Percentiles rank a stretch among this genome's conserved stretches.
These are phyloP conservation scores for Aspergillus funiculosus DNA, from an alignment of 495 filamentous ascomycete genomes.

Conservation along the genomic window DNA sequence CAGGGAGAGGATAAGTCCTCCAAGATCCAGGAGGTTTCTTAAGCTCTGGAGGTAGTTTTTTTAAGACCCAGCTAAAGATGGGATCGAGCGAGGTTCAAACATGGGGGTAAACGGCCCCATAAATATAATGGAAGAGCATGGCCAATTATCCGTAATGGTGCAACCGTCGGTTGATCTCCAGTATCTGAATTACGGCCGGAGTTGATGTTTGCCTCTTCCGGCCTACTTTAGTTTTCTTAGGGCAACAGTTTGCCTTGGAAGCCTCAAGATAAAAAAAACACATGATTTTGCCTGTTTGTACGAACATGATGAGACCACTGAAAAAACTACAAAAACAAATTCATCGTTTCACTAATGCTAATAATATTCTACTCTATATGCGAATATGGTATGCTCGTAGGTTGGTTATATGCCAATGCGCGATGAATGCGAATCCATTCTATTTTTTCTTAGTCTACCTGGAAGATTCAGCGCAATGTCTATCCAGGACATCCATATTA, in stretches of 20 bases:
- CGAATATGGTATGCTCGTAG: too few relatives aligned
- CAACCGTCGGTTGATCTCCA: conserved; percentile 5
- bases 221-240: background rate
- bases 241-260: background rate
- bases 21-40: conserved; percentile 57
- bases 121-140: conserved; percentile 7
- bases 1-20: conserved; percentile 37
- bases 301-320: conserved; percentile 4
- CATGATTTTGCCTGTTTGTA: conserved; percentile 3
- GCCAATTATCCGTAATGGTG: conserved; percentile 5
- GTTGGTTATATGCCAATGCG: too few relatives aligned
- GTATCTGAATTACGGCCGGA: conserved; percentile 4
- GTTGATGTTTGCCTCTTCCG: background rate
- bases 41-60: conserved; percentile 18
- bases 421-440: too few relatives aligned
- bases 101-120: background rate
- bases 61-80: conserved; percentile 1
- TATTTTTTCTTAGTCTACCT: too few relatives aligned
- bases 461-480: too few relatives aligned
- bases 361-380: too few relatives aligned
- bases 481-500: too few relatives aligned
- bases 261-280: conserved; percentile 8
- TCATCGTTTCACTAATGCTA: background rate
- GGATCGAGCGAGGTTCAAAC: background rate
- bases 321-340: background rate